Base-by-base conservation (phyloP, 805 yeast species). In the Wickerhamiella azymoides region DNA sequence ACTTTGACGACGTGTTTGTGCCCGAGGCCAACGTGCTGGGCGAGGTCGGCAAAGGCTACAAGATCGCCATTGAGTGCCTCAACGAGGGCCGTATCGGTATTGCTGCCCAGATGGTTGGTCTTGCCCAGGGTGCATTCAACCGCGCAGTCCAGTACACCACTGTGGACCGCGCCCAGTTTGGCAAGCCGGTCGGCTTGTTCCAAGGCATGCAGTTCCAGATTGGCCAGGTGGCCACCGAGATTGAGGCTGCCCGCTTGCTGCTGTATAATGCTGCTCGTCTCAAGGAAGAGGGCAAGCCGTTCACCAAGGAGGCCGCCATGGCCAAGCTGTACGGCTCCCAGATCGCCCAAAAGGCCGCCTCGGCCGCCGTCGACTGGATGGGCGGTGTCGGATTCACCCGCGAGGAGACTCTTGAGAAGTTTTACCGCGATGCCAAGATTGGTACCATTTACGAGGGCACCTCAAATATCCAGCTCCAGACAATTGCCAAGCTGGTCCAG, bases 181-280 rank as follows among this genome's bases (percentile, higher is more conserved):
- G 71, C 44, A 50, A 63, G 52, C 57, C 48, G 42, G 62, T 67
- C 44, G 71, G 71, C 21, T 66, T 64, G 32, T 66, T 66, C 60
- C 71, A 67, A 51, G 71, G 71, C n/a, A 58, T 67, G 65, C 71
- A 67, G 52, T 68, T 67, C 60, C 71, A 67, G 56, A 58, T 67
- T 36, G 71, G 68, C 13, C 67, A 67, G 50, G 62, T 66, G 16
- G 71, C 71, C 9, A 57, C 65, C 19, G 67, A 67, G 45, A 63
- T 67, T 43, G 71, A 67, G 57, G 71, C 71, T 10, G 59, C 70
- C 13, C 56, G 71, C 14, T 56, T 67, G 43, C 50, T 67, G 47
- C 57, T 67, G 11, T 67, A 67, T 57, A 67, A 67, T 47, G 70
- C 71, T 19, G 71, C 71, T 11, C 61, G 71, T n/a, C 56, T 67